A percentile compares a stretch with the other conserved stretches of the same genome.
Evolutionary conservation across 345 rosid genomes (phyloP).

Genomic region (Trapa incisa): DNA sequence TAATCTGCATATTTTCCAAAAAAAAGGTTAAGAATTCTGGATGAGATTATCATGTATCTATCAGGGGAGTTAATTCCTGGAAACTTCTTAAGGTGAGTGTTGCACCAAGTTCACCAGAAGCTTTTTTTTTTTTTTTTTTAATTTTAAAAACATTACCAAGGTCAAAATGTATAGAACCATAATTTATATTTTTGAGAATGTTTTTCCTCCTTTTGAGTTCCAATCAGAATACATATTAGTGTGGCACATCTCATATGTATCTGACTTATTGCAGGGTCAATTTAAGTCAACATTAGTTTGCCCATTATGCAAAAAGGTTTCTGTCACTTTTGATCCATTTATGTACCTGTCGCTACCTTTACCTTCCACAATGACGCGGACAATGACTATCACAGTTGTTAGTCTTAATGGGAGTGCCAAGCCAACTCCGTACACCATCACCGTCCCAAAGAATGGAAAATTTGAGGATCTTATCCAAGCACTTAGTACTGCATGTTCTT

Average conservation of each 20-base stretch:
- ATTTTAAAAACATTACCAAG: background rate
- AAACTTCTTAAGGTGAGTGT: background rate
- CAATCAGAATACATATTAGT: background rate
- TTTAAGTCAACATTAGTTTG: slow-evolving; percentile 96
- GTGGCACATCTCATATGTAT: slow-evolving; percentile 7
- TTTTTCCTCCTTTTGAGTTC: background rate
- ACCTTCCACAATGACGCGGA: slow-evolving; percentile 73
- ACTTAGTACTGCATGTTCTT: slow-evolving; percentile 61
- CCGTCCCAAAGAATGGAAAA: slow-evolving; percentile 77
- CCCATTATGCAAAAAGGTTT: slow-evolving; percentile 84
- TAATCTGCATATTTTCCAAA: too few species aligned
- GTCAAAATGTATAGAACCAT: background rate
- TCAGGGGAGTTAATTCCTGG: background rate
- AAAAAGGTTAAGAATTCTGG: background rate
- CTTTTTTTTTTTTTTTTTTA: background rate
- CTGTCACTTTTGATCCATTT: slow-evolving; percentile 91
- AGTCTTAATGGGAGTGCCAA: slow-evolving; percentile 49
- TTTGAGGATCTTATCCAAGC: slow-evolving; percentile 76
- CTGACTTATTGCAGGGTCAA: slow-evolving; percentile 56
- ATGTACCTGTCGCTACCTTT: slow-evolving; percentile 90
- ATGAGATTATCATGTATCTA: background rate
- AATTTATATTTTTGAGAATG: background rate
- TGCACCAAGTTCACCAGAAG: background rate
- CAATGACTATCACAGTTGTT: slow-evolving; percentile 78
- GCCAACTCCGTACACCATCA: slow-evolving; percentile 54